Conservation (phyloP, 2,329 filamentous ascomycete genomes). For the Cladosporium oxysporum region DNA sequence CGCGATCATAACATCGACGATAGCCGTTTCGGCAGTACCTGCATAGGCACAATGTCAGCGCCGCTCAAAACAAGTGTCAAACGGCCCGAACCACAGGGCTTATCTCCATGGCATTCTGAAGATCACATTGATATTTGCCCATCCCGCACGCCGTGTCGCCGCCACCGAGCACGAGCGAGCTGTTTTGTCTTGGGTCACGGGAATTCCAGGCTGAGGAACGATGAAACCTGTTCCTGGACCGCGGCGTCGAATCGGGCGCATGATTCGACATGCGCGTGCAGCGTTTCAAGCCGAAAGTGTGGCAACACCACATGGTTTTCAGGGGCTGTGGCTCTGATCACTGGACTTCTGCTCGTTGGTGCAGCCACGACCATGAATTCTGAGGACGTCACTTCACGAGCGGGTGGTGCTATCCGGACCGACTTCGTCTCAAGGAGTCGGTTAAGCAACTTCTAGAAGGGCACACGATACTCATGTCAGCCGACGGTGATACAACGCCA, state of each 20-base stretch:
- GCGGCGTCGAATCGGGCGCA: constrained; percentile 7
- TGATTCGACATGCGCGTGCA: not conserved
- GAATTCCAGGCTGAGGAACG: not conserved
- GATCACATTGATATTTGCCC: not conserved
- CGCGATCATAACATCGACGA: not conserved
- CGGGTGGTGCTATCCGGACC: not conserved
- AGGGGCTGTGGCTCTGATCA: not conserved
- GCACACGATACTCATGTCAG: not conserved
- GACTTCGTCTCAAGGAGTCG: not conserved
- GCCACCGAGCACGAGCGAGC: not conserved
- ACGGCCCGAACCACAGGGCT: not conserved
- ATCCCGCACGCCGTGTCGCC: not conserved
- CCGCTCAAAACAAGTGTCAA: not conserved
- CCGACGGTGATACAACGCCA: not conserved
- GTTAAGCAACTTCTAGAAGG: not conserved
- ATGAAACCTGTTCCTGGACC: constrained; percentile 4
- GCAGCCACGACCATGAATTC: not conserved
- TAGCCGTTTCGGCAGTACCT: not conserved
- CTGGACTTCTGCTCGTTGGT: not conserved
- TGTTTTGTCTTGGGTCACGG: not conserved
- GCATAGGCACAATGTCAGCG: constrained; percentile 10
- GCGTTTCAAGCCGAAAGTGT: constrained; percentile 4
- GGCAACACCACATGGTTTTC: constrained; percentile 12
- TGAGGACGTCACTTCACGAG: not conserved
- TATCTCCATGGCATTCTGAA: not conserved